Evolutionary conservation across 1,284 basidiomycete genomes (phyloP).

Genomic region (Ustilago shanxiensis): DNA sequence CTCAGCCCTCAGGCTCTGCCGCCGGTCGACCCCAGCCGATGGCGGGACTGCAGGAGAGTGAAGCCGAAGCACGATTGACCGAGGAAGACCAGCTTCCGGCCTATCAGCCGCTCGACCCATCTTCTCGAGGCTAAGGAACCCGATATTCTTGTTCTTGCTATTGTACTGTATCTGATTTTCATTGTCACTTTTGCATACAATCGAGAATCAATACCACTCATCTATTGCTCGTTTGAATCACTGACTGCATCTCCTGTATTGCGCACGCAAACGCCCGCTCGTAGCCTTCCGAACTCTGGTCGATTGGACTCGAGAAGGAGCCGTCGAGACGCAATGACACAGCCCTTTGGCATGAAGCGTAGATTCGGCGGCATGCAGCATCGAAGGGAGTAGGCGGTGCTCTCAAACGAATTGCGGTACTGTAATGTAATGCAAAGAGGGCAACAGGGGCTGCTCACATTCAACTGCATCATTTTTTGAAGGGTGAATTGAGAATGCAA

Average conservation of each 20-base stretch:
- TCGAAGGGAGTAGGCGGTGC: background rate
- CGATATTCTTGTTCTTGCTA: too few species aligned
- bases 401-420: background rate
- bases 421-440: background rate
- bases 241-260: background rate
- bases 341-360: background rate
- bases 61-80: constrained; percentile 25
- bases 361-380: background rate
- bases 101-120: constrained; percentile 37
- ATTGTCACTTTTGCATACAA: background rate
- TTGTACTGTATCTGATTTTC: background rate
- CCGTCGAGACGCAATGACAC: background rate
- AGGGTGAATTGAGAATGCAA: too few species aligned
- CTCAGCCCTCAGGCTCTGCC: constrained; percentile 16
- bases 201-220: constrained; percentile 5
- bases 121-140: constrained; percentile 15
- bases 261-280: background rate
- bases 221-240: background rate
- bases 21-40: constrained; percentile 17
- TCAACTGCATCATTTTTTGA: too few species aligned
- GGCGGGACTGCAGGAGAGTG: constrained; percentile 37
- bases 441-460: constrained; percentile 1
- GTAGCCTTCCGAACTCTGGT: too few species aligned
- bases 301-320: too few species aligned
- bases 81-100: constrained; percentile 44